phyloP scores from a whole-genome alignment of 768 basidiomycete species.

The Boletellus ananiceps region DNA sequence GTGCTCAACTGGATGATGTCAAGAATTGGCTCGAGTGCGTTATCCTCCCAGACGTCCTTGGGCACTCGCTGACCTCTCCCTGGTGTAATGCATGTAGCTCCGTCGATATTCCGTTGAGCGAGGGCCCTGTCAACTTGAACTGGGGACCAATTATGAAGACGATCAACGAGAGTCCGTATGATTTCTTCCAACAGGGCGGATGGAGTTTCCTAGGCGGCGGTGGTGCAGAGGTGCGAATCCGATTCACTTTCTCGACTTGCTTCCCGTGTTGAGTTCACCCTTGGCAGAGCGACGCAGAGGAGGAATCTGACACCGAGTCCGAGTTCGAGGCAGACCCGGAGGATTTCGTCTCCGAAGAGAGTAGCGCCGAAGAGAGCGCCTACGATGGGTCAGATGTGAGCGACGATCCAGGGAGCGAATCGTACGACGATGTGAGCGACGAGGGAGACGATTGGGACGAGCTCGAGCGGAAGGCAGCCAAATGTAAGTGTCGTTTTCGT shows the following conservation, averaged over 20 bases:
- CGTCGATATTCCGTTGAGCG: conserved; percentile 93
- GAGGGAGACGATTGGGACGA: conserved; percentile 96
- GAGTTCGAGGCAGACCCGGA: conserved; percentile 55
- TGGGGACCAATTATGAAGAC: conserved; percentile 99
- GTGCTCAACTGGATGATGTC: conserved; percentile 87
- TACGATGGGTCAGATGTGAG: conserved; percentile 51
- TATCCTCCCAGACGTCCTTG: not conserved
- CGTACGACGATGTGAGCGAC: conserved; percentile 60
- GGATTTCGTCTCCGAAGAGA: conserved; percentile 38
- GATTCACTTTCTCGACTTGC: conserved; percentile 1
- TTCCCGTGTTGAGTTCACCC: conserved; percentile 34
- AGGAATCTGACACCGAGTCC: conserved; percentile 62
- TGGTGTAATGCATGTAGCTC: conserved; percentile 50
- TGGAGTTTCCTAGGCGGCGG: conserved; percentile 87
- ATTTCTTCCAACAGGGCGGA: conserved; percentile 95
- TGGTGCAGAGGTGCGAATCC: conserved; percentile 58
- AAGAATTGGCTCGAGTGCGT: conserved; percentile 98
- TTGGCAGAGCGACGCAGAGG: conserved; percentile 51
- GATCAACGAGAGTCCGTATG: conserved; percentile 91
- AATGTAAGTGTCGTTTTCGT: conserved; percentile 47
- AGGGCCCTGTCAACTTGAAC: conserved; percentile 95
- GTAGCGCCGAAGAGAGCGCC: conserved; percentile 51
- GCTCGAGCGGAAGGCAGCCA: conserved; percentile 86
- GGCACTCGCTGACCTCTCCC: conserved; percentile 4
- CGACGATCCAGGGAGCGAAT: conserved; percentile 59